Evolutionary conservation across 805 yeast species (phyloP).

Genomic region (Danielozyma ontarioensis): DNA sequence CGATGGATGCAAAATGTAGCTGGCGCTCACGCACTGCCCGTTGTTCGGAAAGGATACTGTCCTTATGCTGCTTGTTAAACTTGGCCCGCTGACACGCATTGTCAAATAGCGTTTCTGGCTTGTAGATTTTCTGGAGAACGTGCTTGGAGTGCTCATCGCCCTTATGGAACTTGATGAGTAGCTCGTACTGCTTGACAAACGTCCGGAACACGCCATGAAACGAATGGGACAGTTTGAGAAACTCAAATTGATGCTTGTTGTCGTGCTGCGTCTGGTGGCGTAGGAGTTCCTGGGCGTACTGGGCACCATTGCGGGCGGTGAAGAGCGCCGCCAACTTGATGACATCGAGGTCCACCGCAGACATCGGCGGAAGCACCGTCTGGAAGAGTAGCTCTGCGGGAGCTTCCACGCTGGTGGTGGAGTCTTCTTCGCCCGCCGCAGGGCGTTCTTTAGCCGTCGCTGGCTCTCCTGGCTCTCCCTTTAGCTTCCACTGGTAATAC

Average conservation of each 20-base stretch:
- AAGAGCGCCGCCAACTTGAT: constrained; percentile 70
- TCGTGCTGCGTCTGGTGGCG: constrained; percentile 33
- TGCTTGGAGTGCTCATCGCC: constrained; percentile 3
- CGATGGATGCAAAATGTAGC: constrained; percentile 64
- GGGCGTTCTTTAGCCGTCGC: constrained; percentile 1
- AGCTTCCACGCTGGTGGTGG: constrained; percentile 14
- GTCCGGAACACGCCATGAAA: constrained; percentile 46
- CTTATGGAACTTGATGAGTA: constrained; percentile 12
- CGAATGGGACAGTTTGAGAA: constrained; percentile 57
- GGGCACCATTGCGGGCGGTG: constrained; percentile 55
- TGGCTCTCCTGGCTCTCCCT: not conserved
- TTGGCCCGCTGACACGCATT: constrained; percentile 55
- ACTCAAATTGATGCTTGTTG: constrained; percentile 58
- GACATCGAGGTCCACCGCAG: constrained; percentile 60
- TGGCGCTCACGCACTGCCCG: constrained; percentile 31
- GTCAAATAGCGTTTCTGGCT: constrained; percentile 8
- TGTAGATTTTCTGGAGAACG: constrained; percentile 2
- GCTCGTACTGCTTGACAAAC: constrained; percentile 53
- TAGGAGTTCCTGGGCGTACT: constrained; percentile 26
- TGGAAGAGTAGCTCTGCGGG: constrained; percentile 17
- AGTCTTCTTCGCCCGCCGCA: constrained; percentile 15
- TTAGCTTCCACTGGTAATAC: constrained; percentile 50
- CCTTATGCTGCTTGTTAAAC: constrained; percentile 35
- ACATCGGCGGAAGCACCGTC: constrained; percentile 34
- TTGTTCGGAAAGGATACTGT: constrained; percentile 20